Evolutionary conservation across 2,329 filamentous ascomycete genomes (phyloP).

Genomic region (Neopestalotiopsis sp.): DNA sequence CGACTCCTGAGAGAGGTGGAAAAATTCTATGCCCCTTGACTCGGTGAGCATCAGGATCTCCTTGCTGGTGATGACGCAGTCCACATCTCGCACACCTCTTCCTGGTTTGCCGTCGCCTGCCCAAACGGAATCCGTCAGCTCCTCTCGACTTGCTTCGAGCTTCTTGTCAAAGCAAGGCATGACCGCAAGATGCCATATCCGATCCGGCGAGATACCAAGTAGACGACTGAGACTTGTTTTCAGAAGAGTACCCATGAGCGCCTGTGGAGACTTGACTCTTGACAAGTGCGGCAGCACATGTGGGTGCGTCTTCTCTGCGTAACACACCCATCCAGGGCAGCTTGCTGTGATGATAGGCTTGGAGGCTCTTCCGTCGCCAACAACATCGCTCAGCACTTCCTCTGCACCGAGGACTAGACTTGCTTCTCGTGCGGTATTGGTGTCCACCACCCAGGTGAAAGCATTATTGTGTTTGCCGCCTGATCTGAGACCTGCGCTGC

Average conservation of each 20-base stretch:
- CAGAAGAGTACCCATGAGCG: conserved; percentile 84
- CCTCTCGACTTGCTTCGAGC: conserved; percentile 90
- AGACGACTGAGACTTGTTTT: conserved; percentile 82
- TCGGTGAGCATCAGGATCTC: conserved; percentile 90
- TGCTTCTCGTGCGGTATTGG: conserved; percentile 80
- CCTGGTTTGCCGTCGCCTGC: conserved; percentile 51
- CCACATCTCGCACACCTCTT: conserved; percentile 79
- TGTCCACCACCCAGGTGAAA: conserved; percentile 92
- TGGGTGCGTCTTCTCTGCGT: conserved; percentile 97
- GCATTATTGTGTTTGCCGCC: conserved; percentile 76
- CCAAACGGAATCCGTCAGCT: conserved; percentile 86
- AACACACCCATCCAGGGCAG: conserved; percentile 98
- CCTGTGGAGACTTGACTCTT: conserved; percentile 90
- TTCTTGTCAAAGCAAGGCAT: conserved; percentile 99
- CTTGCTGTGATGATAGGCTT: conserved; percentile 82
- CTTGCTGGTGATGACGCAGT: conserved; percentile 97
- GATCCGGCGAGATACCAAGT: conserved; percentile 73
- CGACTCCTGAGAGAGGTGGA: conserved; percentile 66
- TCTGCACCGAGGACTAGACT: conserved; percentile 81
- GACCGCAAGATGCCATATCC: conserved; percentile 92
- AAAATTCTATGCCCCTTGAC: conserved; percentile 78
- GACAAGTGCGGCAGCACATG: conserved; percentile 92
- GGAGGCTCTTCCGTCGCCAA: conserved; percentile 25
- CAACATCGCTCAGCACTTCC: conserved; percentile 61
- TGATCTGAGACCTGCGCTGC: conserved; percentile 68